phyloP scores from a whole-genome alignment of 2,329 filamentous ascomycete species.

The Pezizomycotina sp. region DNA sequence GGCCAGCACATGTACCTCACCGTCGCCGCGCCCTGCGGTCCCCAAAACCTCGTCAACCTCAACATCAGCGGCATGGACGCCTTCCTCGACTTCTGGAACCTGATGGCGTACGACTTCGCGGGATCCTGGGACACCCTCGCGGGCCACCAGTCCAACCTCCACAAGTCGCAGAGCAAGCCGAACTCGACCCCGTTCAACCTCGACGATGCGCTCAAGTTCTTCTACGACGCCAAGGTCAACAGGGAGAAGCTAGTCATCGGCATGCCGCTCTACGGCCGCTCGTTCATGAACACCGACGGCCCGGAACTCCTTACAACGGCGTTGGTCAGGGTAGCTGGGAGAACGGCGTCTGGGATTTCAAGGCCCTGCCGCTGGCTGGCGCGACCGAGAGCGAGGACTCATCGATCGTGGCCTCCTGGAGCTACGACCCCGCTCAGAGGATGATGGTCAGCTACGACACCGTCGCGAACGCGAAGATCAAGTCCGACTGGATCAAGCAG shows the following conservation, averaged over 20 bases:
- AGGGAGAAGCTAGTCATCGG: slow-evolving; percentile 66
- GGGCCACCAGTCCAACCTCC: slow-evolving; percentile 71
- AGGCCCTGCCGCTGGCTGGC: slow-evolving; percentile 56
- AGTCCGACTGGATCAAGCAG: slow-evolving; percentile 53
- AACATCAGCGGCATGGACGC: slow-evolving; percentile 48
- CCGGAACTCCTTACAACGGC: slow-evolving; percentile 52
- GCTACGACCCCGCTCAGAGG: slow-evolving; percentile 46
- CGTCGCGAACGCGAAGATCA: slow-evolving; percentile 46
- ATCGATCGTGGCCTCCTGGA: slow-evolving; percentile 54
- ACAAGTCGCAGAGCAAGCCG: slow-evolving; percentile 41
- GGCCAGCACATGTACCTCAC: slow-evolving; percentile 40
- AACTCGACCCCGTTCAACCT: slow-evolving; percentile 63
- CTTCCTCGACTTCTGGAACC: slow-evolving; percentile 57
- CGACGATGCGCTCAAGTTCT: slow-evolving; percentile 51
- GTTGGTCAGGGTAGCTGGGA: slow-evolving; percentile 73
- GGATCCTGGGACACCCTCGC: slow-evolving; percentile 60
- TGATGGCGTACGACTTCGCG: slow-evolving; percentile 79
- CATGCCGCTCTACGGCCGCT: slow-evolving; percentile 81
- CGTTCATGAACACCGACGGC: slow-evolving; percentile 64
- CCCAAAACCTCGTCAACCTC: slow-evolving; percentile 43
- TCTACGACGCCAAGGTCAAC: slow-evolving; percentile 47
- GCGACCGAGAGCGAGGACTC: slow-evolving; percentile 48
- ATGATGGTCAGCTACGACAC: slow-evolving; percentile 71
- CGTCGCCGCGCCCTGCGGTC: slow-evolving; percentile 31
- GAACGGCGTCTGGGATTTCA: slow-evolving; percentile 73